Evolutionary conservation across 805 yeast genomes (phyloP).

Genomic region (Yamadazyma philogaea): DNA sequence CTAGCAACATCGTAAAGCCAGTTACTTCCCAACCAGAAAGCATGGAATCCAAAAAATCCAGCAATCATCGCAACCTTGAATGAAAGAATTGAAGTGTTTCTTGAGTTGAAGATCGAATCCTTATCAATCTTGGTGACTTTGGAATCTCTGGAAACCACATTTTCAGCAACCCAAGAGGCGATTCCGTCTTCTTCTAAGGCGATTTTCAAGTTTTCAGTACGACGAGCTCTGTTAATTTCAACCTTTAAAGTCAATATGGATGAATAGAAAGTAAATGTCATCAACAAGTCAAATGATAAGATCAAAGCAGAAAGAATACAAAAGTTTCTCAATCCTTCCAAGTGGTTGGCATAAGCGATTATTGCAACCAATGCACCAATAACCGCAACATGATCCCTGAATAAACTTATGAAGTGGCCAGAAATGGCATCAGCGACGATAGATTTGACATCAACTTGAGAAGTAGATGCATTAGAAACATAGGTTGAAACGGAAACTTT

Average conservation of each 20-base stretch:
- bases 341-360: slow-evolving; percentile 58
- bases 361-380: slow-evolving; percentile 68
- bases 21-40: slow-evolving; percentile 65
- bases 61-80: slow-evolving; percentile 60
- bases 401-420: slow-evolving; percentile 47
- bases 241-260: slow-evolving; percentile 84
- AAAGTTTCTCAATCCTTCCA: slow-evolving; percentile 76
- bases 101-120: slow-evolving; percentile 21
- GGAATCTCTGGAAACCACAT: slow-evolving; percentile 52
- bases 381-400: slow-evolving; percentile 75
- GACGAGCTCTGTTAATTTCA: slow-evolving; percentile 82
- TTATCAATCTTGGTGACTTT: slow-evolving; percentile 25
- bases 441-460: slow-evolving; percentile 40
- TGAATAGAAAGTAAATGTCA: slow-evolving; percentile 77
- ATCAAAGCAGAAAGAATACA: slow-evolving; percentile 72
- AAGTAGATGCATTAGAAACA: slow-evolving; percentile 44
- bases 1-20: slow-evolving; percentile 50
- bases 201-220: slow-evolving; percentile 70
- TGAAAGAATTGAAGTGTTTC: slow-evolving; percentile 39
- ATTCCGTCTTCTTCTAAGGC: slow-evolving; percentile 94
- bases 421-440: slow-evolving; percentile 42
- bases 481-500: slow-evolving; percentile 69
- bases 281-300: slow-evolving; percentile 64
- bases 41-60: slow-evolving; percentile 59
- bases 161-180: slow-evolving; percentile 63